These are phyloP conservation scores for Xylaria palmicola DNA, from an alignment of 495 filamentous ascomycete species.

Conservation along the genomic window DNA sequence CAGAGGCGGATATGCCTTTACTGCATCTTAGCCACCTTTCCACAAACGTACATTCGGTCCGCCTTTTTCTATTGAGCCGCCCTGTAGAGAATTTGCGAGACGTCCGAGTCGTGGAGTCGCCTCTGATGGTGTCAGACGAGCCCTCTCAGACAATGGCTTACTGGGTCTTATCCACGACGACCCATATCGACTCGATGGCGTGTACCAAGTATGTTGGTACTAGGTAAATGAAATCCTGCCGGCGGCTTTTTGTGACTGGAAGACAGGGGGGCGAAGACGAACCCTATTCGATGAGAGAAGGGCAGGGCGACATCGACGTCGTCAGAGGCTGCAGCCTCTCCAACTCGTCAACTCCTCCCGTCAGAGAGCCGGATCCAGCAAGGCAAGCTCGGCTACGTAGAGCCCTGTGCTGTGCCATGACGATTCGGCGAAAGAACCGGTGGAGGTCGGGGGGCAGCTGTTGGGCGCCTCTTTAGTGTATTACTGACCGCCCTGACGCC, in stretches of 20 bases:
- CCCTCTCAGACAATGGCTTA: not conserved
- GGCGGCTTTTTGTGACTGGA: not conserved
- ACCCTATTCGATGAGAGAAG: slow-evolving; percentile 13
- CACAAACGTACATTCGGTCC: slow-evolving; percentile 4
- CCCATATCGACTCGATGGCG: no score
- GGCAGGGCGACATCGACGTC: slow-evolving; percentile 1
- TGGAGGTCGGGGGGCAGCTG: not conserved
- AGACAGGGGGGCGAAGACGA: slow-evolving; percentile 8
- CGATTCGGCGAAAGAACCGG: not conserved
- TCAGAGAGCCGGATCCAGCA: not conserved
- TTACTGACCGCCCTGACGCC: no score
- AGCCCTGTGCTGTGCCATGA: slow-evolving; percentile 2
- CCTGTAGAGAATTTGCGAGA: not conserved
- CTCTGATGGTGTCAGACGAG: not conserved
- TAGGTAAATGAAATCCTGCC: not conserved
- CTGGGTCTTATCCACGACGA: not conserved
- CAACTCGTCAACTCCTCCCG: not conserved
- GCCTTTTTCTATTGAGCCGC: not conserved
- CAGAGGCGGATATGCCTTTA: not conserved
- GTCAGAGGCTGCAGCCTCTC: slow-evolving; percentile 5
- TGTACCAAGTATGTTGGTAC: no score
- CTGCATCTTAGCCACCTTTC: slow-evolving; percentile 4
- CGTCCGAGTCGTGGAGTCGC: slow-evolving; percentile 2
- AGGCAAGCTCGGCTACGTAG: slow-evolving; percentile 3
- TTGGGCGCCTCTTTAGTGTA: not conserved